Evolutionary conservation across 2,329 filamentous ascomycete genomes (phyloP).

Genomic region (Graphilbum fragrans): DNA sequence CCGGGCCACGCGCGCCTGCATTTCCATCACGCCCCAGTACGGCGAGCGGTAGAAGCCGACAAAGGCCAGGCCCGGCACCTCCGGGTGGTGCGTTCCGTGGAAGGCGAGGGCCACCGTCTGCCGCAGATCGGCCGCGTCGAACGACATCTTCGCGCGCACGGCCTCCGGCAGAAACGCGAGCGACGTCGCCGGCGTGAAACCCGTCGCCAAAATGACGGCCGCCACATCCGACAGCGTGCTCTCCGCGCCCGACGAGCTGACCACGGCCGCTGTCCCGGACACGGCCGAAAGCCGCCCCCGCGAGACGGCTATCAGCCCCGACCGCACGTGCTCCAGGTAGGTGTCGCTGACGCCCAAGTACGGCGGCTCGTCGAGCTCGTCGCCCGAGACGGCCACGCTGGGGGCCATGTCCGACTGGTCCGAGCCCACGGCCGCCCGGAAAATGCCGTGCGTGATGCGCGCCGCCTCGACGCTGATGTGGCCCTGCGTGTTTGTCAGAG

Average conservation of each 20-base stretch:
- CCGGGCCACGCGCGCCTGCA: conserved; percentile 63
- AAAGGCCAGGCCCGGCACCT: conserved; percentile 57
- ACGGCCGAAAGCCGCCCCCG: conserved; percentile 33
- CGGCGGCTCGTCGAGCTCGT: conserved; percentile 37
- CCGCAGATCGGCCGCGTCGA: conserved; percentile 38
- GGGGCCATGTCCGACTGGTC: conserved; percentile 40
- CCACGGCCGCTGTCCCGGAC: conserved; percentile 16
- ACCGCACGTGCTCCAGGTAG: conserved; percentile 63
- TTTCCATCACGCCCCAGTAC: conserved; percentile 80
- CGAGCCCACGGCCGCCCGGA: conserved; percentile 33
- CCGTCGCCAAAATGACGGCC: conserved; percentile 63
- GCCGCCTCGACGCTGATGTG: conserved; percentile 49
- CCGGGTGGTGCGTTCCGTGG: conserved; percentile 49
- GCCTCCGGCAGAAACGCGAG: conserved; percentile 50
- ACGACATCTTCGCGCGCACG: conserved; percentile 43
- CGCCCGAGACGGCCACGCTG: conserved; percentile 24
- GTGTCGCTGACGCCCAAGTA: conserved; percentile 59
- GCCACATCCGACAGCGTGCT: conserved; percentile 40
- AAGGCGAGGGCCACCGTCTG: conserved; percentile 57
- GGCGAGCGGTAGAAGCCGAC: conserved; percentile 76
- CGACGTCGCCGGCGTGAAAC: conserved; percentile 54
- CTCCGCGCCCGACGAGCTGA: conserved; percentile 9
- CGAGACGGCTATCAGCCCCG: conserved; percentile 41
- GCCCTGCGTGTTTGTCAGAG: conserved; percentile 51
- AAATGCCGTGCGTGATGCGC: conserved; percentile 37